A percentile compares a stretch with the other conserved stretches of the same genome.
Conservation (phyloP, 495 filamentous ascomycete species). For the Penicillium cosmopolitanum region DNA sequence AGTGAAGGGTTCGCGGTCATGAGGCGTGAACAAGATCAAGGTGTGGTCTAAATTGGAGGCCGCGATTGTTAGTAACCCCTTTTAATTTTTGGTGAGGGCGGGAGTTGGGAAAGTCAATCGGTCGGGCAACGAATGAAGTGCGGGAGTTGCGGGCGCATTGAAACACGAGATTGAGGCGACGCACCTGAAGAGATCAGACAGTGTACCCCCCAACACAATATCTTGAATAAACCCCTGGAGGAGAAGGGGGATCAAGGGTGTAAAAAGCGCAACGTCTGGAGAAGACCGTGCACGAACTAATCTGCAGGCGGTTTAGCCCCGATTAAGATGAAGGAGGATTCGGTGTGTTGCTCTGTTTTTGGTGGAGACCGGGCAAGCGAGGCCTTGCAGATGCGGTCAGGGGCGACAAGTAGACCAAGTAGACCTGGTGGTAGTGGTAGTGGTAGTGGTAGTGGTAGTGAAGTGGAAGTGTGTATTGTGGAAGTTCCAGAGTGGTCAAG, state of each 20-base stretch:
- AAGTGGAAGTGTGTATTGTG: neutral
- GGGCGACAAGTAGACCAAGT: neutral
- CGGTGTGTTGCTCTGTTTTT: conserved; percentile 7
- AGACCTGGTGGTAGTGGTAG: neutral
- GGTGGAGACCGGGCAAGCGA: conserved; percentile 7
- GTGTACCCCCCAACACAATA: conserved; percentile 11
- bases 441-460: neutral
- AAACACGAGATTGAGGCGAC: neutral
- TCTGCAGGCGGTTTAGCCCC: conserved; percentile 23
- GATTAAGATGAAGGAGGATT: conserved; percentile 33
- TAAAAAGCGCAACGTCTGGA: conserved; percentile 22
- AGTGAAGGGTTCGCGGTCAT: conserved; percentile 23
- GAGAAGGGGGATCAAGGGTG: conserved; percentile 11
- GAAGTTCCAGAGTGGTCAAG: no score
- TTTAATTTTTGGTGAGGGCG: conserved; percentile 22
- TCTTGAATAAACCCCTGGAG: conserved; percentile 13
- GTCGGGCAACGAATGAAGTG: neutral
- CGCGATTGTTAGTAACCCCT: conserved; percentile 20
- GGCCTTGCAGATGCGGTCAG: conserved; percentile 9
- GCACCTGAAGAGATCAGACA: conserved; percentile 10
- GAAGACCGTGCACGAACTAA: conserved; percentile 28
- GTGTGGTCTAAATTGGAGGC: conserved; percentile 24
- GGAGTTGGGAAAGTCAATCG: neutral
- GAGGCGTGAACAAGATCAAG: conserved; percentile 21
- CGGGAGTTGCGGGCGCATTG: conserved; percentile 2